Evolutionary conservation across 345 rosid species (phyloP).

Genomic region (Luvunga scandens): DNA sequence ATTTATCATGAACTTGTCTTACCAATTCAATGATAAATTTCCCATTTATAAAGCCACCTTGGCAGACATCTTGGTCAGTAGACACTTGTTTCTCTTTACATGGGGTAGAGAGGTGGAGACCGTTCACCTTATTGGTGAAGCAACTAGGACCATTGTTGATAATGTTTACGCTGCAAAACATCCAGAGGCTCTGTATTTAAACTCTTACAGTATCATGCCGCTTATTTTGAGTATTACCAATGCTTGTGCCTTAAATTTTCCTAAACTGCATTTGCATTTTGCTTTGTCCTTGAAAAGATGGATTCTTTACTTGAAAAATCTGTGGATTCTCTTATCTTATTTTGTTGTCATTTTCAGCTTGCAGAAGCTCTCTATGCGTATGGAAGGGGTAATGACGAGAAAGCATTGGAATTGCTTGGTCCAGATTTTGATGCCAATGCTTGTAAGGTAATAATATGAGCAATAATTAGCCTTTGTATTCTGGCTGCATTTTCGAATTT

Average conservation of each 20-base stretch:
- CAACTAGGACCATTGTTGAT: neutral
- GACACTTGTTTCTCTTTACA: neutral
- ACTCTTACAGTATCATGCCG: neutral
- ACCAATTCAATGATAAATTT: neutral
- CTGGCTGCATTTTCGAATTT: neutral
- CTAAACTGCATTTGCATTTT: neutral
- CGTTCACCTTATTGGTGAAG: neutral
- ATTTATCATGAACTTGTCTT: neutral
- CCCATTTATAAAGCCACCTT: neutral
- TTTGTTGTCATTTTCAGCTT: conserved; percentile 38
- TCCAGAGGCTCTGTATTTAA: neutral
- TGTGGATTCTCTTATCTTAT: neutral
- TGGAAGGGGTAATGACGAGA: conserved; percentile 49
- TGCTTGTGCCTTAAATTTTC: neutral
- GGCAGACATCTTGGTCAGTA: neutral
- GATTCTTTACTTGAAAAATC: neutral
- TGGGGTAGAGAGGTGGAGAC: too few species aligned
- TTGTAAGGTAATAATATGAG: conserved; percentile 54
- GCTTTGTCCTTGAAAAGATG: neutral
- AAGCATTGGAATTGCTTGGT: conserved; percentile 59
- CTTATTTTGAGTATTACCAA: neutral
- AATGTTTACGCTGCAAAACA: too few species aligned
- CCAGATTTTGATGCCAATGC: conserved; percentile 59
- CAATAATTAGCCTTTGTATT: neutral
- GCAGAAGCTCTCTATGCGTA: conserved; percentile 71